Evolutionary conservation across 441 rosid species (phyloP).

Genomic region (Manihot esculenta): DNA sequence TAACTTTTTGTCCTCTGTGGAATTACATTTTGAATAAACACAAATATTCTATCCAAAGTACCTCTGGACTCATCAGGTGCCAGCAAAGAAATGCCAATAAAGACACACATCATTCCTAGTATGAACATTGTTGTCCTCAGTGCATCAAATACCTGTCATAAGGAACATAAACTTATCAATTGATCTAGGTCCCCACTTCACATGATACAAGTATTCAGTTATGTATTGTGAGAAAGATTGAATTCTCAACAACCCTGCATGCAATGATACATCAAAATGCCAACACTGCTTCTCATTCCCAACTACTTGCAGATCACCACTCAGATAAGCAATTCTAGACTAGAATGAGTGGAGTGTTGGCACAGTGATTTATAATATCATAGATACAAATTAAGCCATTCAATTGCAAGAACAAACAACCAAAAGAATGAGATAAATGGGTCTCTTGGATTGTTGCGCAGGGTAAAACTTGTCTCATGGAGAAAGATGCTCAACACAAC

Average conservation of each 20-base stretch:
- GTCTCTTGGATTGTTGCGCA: not conserved
- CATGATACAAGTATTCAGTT: slow-evolving; percentile 5
- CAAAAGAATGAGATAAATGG: not conserved
- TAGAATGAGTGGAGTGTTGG: not conserved
- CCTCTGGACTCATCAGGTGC: slow-evolving; percentile 98
- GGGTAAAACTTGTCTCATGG: not conserved
- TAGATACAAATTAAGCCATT: not conserved
- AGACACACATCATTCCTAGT: slow-evolving; percentile 82
- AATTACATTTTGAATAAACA: not conserved
- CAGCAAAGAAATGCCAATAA: slow-evolving; percentile 81
- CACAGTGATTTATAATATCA: not conserved
- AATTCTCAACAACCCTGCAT: slow-evolving; percentile 4
- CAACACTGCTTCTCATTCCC: not conserved
- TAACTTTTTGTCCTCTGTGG: not conserved
- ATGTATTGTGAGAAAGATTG: not conserved
- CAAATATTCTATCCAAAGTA: slow-evolving; percentile 12
- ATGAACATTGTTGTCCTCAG: slow-evolving; percentile 93
- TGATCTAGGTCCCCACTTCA: slow-evolving; percentile 7
- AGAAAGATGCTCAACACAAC: not conserved
- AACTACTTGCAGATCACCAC: not conserved
- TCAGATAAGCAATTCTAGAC: not conserved
- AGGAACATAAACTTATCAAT: slow-evolving; percentile 17
- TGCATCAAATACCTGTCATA: slow-evolving; percentile 75
- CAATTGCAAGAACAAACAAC: not conserved
- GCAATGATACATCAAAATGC: not conserved